Base-by-base conservation (phyloP, 2,329 filamentous ascomycete genomes). In the Chrysosporium queenslandicum region DNA sequence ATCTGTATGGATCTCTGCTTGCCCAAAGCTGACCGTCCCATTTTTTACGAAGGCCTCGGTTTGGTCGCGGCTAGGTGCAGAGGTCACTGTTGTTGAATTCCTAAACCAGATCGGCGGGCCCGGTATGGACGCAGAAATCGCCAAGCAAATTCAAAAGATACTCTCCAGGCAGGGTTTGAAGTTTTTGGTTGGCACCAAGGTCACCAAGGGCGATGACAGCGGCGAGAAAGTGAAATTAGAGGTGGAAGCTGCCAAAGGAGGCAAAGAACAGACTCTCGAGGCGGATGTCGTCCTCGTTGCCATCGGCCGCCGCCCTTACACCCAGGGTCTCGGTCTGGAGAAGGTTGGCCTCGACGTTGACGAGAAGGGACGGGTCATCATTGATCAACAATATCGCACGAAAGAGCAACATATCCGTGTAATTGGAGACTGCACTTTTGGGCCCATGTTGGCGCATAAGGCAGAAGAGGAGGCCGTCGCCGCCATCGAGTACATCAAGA, bases 401-500 rank as follows among this genome's bases (percentile, higher is more conserved):
- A 97, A 96, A 77, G 77, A 92, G 61, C 87, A 90, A 45, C 92
- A 98, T 76, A 96, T 98, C 71, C 90, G 92, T 64, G 92, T 91
- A 64, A 86, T 97, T 60, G 92, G 92, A 66, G 92, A 97, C 71
- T 87, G 82, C 67, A 98, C 92, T 43, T 98, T 98, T 70, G 92
- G 92, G 8, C 90, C 90, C 66, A 98, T 98, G 92, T 83, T 98
- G 65, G 92, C 92, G 51, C 92, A 98, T 81, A 98, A 98, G 81
- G 92, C 92, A 48, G 92, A 98, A 74, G 92, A 98, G 74, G 92
- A 98, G 75, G 92, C 81, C 55, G 90, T 97, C 58, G 92, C 92
- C 29, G 91, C 85, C 53, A 79, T 97, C 58, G 92, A 98, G 74
- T 97, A 89, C 78, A 92, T 98, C 73, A 91, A 87, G 76, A 97